Conservation (phyloP, 2,329 filamentous ascomycete species). For the Alternaria arborescens region DNA sequence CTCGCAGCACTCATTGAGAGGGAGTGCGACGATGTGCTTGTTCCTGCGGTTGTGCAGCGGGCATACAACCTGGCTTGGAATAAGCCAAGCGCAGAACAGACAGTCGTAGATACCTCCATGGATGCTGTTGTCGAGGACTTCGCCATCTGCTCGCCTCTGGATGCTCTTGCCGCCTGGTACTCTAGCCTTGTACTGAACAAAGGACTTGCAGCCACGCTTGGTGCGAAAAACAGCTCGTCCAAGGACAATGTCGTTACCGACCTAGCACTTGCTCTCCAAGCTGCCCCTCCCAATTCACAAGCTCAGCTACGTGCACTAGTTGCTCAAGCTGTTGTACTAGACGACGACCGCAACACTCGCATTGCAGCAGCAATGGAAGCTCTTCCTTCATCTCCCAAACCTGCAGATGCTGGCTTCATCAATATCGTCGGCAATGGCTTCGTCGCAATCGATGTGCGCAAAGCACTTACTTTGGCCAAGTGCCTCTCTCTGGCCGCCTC, state of each 20-base stretch:
- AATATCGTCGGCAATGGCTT: conserved; percentile 64
- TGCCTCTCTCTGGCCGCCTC: conserved; percentile 62
- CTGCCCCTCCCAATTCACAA: conserved; percentile 80
- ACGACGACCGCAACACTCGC: conserved; percentile 60
- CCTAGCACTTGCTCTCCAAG: conserved; percentile 73
- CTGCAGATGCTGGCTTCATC: conserved; percentile 51
- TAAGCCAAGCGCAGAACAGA: conserved; percentile 73
- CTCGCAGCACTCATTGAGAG: conserved; percentile 77
- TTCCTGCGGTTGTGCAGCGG: conserved; percentile 78
- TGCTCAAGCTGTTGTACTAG: conserved; percentile 67
- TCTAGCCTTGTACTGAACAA: conserved; percentile 77
- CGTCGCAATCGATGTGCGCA: conserved; percentile 64
- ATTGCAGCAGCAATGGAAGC: conserved; percentile 64
- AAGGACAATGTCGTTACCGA: conserved; percentile 59
- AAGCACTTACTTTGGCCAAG: conserved; percentile 67
- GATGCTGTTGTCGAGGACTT: conserved; percentile 85
- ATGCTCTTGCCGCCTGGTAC: conserved; percentile 91
- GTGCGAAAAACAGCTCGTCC: conserved; percentile 59
- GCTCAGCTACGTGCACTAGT: conserved; percentile 68
- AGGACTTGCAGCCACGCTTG: conserved; percentile 71
- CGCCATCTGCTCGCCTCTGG: conserved; percentile 84
- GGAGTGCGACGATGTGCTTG: conserved; percentile 83
- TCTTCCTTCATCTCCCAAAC: conserved; percentile 52
- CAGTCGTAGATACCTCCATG: conserved; percentile 74
- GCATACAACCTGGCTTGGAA: conserved; percentile 93